Base-by-base conservation (phyloP, 192 early-diverging fungal species). In the Coemansia sp. region DNA sequence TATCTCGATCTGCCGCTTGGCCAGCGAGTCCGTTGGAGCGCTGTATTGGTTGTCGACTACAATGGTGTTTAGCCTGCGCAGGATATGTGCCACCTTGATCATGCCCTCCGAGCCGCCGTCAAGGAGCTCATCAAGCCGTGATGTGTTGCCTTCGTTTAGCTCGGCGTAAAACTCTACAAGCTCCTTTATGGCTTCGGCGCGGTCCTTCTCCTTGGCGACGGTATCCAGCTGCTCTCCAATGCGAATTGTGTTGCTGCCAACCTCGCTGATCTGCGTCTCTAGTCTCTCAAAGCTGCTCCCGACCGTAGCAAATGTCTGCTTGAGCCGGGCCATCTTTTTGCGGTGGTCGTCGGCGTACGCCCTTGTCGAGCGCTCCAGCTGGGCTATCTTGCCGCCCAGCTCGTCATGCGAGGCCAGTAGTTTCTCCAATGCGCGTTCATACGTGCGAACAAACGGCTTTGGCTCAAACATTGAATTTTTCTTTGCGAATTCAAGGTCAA, bases 221-320 rank as follows among this genome's bases (percentile, higher is more conserved):
- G 89, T 95, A 67, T 99, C 97, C 37, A 99, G 83, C 79, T 99
- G 95, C 70, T 99, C 97, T 56, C 97, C 94, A 63, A 99, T 95
- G 50, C 92, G 84, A 39, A 98, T 90, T n/a, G 95, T 93, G 19
- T 95, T 97, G 63, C 91, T 94, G 68, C 95, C 91, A 8, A 99
- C 93, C 71, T 95, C 90, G 55, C 87, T 88, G 35, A 98, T 88
- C 52, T 94, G 85, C 24, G 82, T 82, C 72, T 99, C 95, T 40
- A 99, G 80, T 33, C 82, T 82, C 64, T 96, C 93, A 73, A 95
- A 93, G 35, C 91, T 89, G 39, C 78, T 81, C 76, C 93, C 88
- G 4, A 97, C 93, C 43, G 92, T 93, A 41, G 89, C 90, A 72
- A 97, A 94, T 6, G 88, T 88, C 19, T 80, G 71, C 38, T 87